A percentile compares a stretch with the other conserved stretches of the same genome.
phyloP scores from a whole-genome alignment of 257 asterid species.

The Plectranthus barbatus region DNA sequence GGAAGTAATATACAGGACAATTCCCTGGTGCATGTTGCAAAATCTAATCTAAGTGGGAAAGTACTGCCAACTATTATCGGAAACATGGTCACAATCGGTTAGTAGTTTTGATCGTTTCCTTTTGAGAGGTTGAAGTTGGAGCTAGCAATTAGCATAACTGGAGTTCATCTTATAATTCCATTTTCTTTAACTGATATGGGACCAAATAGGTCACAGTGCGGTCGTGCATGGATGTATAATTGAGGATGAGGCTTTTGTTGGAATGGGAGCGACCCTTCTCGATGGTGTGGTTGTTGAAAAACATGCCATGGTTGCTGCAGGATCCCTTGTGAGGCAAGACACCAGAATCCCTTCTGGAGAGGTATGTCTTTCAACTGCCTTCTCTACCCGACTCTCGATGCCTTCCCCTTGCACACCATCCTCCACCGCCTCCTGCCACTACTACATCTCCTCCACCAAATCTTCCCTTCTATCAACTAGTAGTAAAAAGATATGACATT shows the following conservation, averaged over 20 bases:
- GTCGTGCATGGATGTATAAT: conserved; percentile 76
- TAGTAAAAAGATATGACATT: no score
- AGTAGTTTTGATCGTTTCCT: conserved; percentile 7
- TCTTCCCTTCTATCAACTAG: no score
- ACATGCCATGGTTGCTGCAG: conserved; percentile 92
- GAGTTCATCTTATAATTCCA: conserved; percentile 1
- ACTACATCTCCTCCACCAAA: no score
- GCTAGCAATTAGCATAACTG: background rate
- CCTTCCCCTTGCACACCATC: no score
- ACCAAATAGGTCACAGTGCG: conserved; percentile 72
- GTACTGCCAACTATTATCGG: conserved; percentile 75
- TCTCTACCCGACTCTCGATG: no score
- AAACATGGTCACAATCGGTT: conserved; percentile 67
- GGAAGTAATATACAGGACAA: conserved; percentile 84
- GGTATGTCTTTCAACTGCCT: conserved; percentile 20
- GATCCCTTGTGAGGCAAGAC: conserved; percentile 78
- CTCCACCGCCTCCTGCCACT: no score
- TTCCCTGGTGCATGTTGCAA: conserved; percentile 78
- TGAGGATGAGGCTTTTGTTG: conserved; percentile 86
- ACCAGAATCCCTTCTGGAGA: conserved; percentile 49
- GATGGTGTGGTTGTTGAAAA: conserved; percentile 86
- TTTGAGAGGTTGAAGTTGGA: background rate
- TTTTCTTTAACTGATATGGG: background rate
- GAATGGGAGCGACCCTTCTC: conserved; percentile 85
- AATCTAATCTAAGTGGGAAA: conserved; percentile 59